Evolutionary conservation across 2,329 filamentous ascomycete genomes (phyloP).

Genomic region (Fusarium cyanostomum): DNA sequence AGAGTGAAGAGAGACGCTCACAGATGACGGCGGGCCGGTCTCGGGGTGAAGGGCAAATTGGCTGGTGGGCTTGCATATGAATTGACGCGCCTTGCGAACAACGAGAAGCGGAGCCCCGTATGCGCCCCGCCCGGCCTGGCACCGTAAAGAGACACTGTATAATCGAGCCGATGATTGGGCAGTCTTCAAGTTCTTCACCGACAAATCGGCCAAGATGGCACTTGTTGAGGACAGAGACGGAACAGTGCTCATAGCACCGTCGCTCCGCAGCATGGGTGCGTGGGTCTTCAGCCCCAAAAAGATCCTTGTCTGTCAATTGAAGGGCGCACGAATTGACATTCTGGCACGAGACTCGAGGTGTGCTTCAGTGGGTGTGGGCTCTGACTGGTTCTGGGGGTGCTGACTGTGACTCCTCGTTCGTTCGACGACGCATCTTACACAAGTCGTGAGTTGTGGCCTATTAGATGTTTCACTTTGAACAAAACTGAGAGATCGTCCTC

Average conservation of each 20-base stretch:
- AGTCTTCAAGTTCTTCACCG: neutral
- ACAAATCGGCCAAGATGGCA: neutral
- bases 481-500: constrained; percentile 39
- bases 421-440: constrained; percentile 20
- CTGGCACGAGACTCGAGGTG: constrained; percentile 36
- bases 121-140: constrained; percentile 12
- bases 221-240: neutral
- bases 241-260: constrained; percentile 32
- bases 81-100: constrained; percentile 41
- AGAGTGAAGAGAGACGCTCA: neutral
- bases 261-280: constrained; percentile 14
- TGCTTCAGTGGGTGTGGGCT: constrained; percentile 29
- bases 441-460: constrained; percentile 19
- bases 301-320: constrained; percentile 43
- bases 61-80: constrained; percentile 11
- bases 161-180: constrained; percentile 17
- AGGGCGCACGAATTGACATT: constrained; percentile 43
- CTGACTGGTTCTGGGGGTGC: constrained; percentile 24
- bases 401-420: constrained; percentile 34
- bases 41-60: constrained; percentile 25
- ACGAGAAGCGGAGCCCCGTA: constrained; percentile 43
- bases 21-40: constrained; percentile 32
- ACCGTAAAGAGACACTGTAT: constrained; percentile 28
- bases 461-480: constrained; percentile 32
- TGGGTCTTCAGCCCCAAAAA: constrained; percentile 25